Evolutionary conservation across 805 yeast genomes (phyloP).

Genomic region (Ascoidea tarda): DNA sequence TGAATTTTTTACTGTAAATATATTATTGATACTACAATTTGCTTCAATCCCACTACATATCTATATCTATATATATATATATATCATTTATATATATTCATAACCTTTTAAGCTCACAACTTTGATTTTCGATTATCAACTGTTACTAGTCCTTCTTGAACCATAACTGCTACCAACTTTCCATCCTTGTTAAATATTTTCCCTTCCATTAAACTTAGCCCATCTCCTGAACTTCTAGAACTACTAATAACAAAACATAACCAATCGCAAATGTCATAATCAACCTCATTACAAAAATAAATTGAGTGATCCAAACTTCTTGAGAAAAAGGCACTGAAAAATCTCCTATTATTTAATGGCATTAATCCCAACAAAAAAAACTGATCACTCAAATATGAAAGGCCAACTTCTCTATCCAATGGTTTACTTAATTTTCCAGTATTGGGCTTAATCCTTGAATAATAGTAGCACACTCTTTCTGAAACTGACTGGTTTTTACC

Average conservation of each 20-base stretch:
- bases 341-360: neutral
- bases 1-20: too few relatives aligned
- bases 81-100: too few relatives aligned
- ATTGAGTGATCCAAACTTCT: neutral
- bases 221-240: neutral
- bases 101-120: too few relatives aligned
- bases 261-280: too few relatives aligned
- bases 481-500: neutral
- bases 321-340: neutral
- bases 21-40: too few relatives aligned
- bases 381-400: neutral
- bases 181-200: neutral
- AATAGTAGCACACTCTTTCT: neutral
- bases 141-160: neutral
- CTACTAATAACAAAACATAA: too few relatives aligned
- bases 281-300: too few relatives aligned
- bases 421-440: too few relatives aligned
- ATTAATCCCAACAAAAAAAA: neutral
- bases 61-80: too few relatives aligned
- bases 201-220: neutral
- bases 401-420: neutral
- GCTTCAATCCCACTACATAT: too few relatives aligned
- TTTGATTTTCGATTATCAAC: neutral
- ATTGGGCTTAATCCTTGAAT: too few relatives aligned
- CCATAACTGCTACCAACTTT: neutral